Evolutionary conservation across 345 rosid species (phyloP).

Genomic region (Ceriops tagal): DNA sequence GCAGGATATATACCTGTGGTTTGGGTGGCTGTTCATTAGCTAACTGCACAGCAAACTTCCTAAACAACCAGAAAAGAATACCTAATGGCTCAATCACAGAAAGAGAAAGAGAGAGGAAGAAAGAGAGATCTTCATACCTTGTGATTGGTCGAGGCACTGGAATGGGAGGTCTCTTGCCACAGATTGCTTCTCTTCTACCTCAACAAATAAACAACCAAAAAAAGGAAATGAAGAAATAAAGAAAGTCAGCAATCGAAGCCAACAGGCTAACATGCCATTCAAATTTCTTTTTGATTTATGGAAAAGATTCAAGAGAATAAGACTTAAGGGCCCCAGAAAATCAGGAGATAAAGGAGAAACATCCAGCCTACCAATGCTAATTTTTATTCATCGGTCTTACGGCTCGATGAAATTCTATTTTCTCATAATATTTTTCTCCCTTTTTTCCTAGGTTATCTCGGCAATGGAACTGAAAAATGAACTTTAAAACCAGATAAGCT

Average conservation of each 20-base stretch:
- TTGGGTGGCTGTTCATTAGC: conserved; percentile 53
- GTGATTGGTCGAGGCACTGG: conserved; percentile 80
- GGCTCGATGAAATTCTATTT: too few relatives aligned
- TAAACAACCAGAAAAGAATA: conserved; percentile 23
- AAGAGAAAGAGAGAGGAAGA: background rate
- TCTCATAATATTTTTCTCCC: too few relatives aligned
- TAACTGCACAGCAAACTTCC: conserved; percentile 77
- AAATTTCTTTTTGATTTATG: too few relatives aligned
- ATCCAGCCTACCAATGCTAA: too few relatives aligned
- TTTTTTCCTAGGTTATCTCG: background rate
- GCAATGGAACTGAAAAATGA: background rate
- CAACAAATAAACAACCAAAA: background rate
- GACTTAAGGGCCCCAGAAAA: too few relatives aligned
- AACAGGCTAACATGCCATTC: background rate
- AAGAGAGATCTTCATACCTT: conserved; percentile 40
- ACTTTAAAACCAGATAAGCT: background rate
- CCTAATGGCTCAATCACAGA: too few relatives aligned
- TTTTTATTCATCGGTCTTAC: too few relatives aligned
- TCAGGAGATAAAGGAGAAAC: too few relatives aligned
- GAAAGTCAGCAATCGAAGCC: background rate
- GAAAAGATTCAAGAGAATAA: too few relatives aligned
- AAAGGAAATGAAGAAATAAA: background rate
- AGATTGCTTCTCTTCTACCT: conserved; percentile 43
- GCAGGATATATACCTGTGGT: conserved; percentile 44
- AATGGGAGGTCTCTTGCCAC: conserved; percentile 47